These are phyloP conservation scores for Tolypocladium cylindrosporum DNA, from an alignment of 2,329 filamentous ascomycete genomes.

Conservation along the genomic window DNA sequence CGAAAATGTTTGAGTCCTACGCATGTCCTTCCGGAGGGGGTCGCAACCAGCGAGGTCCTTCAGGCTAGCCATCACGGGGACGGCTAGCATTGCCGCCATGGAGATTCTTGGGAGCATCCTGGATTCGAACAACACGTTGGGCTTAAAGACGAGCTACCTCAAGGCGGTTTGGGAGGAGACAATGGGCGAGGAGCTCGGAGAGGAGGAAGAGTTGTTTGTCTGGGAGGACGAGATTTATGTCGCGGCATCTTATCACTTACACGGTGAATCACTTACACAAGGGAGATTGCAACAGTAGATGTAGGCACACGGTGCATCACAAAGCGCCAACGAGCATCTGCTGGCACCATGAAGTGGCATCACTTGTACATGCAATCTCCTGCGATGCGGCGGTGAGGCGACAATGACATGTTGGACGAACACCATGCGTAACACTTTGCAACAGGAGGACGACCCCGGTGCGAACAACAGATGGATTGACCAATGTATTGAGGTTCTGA, in stretches of 20 bases:
- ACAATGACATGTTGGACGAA: background rate
- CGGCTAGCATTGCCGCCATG: constrained; percentile 1
- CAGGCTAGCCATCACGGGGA: constrained; percentile 7
- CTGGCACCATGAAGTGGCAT: background rate
- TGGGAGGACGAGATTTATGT: background rate
- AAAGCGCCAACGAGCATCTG: background rate
- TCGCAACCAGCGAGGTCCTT: constrained; percentile 13
- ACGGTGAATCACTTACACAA: background rate
- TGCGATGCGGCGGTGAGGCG: background rate
- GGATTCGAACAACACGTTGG: background rate
- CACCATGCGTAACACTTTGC: background rate
- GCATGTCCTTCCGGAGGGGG: constrained; percentile 13
- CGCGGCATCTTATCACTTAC: background rate
- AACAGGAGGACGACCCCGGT: background rate
- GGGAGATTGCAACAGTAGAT: background rate
- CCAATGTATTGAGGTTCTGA: background rate
- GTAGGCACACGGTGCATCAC: background rate
- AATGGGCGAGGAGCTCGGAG: background rate
- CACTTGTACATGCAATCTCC: background rate
- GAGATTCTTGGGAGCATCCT: background rate
- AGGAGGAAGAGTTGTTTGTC: background rate
- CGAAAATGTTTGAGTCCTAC: constrained; percentile 3
- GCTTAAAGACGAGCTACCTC: background rate
- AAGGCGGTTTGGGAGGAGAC: background rate
- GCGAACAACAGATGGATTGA: background rate